These are phyloP conservation scores for sweet orange (Citrus sinensis) DNA, from an alignment of 345 rosid species.

Conservation along the genomic window DNA sequence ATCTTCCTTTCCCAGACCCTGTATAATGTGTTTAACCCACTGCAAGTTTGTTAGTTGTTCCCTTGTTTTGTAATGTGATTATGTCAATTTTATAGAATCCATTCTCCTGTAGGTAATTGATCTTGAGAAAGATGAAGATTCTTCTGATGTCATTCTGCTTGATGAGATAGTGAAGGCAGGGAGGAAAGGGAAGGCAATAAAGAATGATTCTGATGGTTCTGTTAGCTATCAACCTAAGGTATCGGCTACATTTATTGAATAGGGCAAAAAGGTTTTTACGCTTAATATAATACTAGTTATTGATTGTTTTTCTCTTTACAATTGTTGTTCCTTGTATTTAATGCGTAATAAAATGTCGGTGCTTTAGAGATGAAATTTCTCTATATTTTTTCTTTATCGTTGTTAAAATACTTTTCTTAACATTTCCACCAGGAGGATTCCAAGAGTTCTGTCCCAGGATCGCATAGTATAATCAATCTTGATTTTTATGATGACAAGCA, in stretches of 20 bases:
- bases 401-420: background rate
- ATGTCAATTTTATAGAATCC: background rate
- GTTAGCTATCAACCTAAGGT: slow-evolving; percentile 27
- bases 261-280: background rate
- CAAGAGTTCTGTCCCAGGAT: slow-evolving; percentile 25
- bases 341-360: background rate
- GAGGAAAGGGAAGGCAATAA: slow-evolving; percentile 63
- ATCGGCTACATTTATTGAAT: background rate
- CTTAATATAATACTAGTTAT: background rate
- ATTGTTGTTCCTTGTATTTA: background rate
- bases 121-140: slow-evolving; percentile 51
- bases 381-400: background rate
- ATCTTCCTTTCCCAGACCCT: background rate
- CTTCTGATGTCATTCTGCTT: slow-evolving; percentile 34
- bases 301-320: slow-evolving; percentile 1
- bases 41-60: background rate
- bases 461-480: slow-evolving; percentile 28
- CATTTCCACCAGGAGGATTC: slow-evolving; percentile 12
- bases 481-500: slow-evolving; percentile 39
- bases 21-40: background rate
- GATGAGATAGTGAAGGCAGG: slow-evolving; percentile 32
- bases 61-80: background rate
- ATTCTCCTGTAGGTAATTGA: slow-evolving; percentile 50
- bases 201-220: slow-evolving; percentile 24
- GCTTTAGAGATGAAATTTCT: background rate